A percentile compares a stretch with the other conserved stretches of the same genome.
Conservation (phyloP, 192 early-diverging fungal species). For the Backusella westeae region DNA sequence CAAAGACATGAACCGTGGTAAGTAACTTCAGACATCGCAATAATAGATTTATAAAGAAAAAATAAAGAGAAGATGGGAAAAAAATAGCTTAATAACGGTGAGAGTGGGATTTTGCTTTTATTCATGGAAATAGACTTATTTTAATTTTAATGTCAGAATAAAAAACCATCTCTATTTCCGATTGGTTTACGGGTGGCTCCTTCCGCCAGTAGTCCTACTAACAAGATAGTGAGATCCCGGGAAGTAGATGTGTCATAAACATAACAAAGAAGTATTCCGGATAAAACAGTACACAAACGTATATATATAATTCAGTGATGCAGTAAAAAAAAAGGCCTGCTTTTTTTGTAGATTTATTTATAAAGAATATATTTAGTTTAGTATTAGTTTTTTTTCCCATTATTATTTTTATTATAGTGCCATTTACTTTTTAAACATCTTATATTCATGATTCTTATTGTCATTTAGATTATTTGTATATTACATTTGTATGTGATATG, state of each 20-base stretch:
- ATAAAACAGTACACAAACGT: too few relatives aligned
- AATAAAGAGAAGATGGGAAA: not conserved
- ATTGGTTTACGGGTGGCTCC: not conserved
- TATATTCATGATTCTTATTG: too few relatives aligned
- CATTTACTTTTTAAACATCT: not conserved
- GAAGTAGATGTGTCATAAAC: not conserved
- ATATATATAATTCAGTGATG: too few relatives aligned
- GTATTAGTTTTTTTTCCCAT: not conserved
- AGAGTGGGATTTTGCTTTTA: not conserved
- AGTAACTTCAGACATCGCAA: constrained; percentile 1
- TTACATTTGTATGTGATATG: not conserved
- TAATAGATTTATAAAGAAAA: not conserved
- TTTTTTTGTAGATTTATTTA: not conserved
- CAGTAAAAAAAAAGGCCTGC: not conserved
- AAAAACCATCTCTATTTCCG: not conserved
- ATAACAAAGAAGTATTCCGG: not conserved
- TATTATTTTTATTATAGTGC: not conserved
- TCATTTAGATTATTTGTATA: too few relatives aligned
- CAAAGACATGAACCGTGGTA: constrained; percentile 15
- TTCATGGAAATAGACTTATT: not conserved
- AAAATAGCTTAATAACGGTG: not conserved
- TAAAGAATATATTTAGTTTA: not conserved
- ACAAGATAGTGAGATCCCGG: not conserved
- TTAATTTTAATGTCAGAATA: not conserved
- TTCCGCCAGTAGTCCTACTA: not conserved